Base-by-base conservation (phyloP, 23 red algal species). In the Cyanidioschyzon merolae region DNA sequence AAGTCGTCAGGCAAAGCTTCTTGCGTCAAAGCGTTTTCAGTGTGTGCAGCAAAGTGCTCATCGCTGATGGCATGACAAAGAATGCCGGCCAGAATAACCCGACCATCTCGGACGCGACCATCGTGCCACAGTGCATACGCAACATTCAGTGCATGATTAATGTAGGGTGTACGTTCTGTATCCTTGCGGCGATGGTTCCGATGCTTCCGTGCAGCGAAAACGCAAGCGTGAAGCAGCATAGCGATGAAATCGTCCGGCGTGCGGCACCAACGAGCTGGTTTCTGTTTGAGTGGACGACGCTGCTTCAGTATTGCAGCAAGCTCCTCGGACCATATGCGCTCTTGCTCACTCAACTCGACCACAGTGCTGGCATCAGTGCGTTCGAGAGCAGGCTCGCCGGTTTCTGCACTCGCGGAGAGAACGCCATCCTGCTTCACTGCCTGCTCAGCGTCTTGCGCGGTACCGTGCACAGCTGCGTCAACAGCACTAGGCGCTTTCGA, bases 141-240 rank as follows among this genome's bases (percentile, higher is more conserved):
- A 24, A 95, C 91, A 27, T 79, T 77, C 1, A 95, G 41, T 2
- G 91, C 85, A 41, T 95, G 91, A 32, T 79, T 82, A 37, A 95
- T 89, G 58, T 90, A 95, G 18, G 91, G 91, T 58, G 82, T 76
- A n/a, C 79, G 39, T 27, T 74, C 63, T 57, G 40, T 37, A 74
- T 90, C 85, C 74, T 89, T 89, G 34, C 87, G 77, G 50, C 76
- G 75, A 38, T 95, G 83, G 37, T 83, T 54, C 41, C 54, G 79
- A 75, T 95, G 85, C 24, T 80, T 82, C 38, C 79, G 77, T 17
- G 87, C 76, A 15, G 78, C 83, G 58, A 86, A 89, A 27, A 84
- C 80, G 39, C 79, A 71, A 26, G 87, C 86, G 27, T 59, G 27
- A 17, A 89, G 37, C 54, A 16, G 31, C 37, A 83, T n/a, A 38